A percentile compares a stretch with the other conserved stretches of the same genome.
Conservation (phyloP, 176 grass and related monocot species). For the Paspalum vaginatum region DNA sequence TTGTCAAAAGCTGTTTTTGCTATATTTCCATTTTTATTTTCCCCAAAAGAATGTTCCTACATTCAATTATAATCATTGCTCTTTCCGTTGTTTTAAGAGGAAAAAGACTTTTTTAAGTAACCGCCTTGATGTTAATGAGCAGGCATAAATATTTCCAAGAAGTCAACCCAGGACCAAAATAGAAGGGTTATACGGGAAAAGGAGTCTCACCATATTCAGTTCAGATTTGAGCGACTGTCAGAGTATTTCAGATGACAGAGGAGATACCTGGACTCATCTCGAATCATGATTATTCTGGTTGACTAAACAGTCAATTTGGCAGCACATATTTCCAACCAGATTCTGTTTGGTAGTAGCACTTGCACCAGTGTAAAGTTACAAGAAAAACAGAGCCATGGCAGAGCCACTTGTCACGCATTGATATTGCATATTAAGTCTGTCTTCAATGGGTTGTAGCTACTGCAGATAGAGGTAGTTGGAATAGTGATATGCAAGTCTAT, state of each 20-base stretch:
- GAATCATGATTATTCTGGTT: not conserved
- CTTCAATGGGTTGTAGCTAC: too few relatives aligned
- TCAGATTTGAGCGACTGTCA: constrained; percentile 35
- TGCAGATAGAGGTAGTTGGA: too few relatives aligned
- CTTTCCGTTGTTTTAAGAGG: not conserved
- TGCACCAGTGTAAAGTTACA: constrained; percentile 5
- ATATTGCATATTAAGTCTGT: not conserved
- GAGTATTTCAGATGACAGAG: not conserved
- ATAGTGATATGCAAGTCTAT: too few relatives aligned
- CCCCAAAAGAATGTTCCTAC: not conserved
- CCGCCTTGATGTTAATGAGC: constrained; percentile 42
- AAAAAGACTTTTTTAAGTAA: constrained; percentile 29
- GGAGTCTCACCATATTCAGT: not conserved
- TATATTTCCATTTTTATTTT: not conserved
- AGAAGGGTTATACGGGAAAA: constrained; percentile 35
- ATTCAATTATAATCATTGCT: not conserved
- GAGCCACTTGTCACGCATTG: not conserved
- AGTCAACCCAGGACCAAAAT: constrained; percentile 51
- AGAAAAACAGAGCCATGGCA: not conserved
- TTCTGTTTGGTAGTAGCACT: not conserved
- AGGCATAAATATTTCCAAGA: constrained; percentile 72
- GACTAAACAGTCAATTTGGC: constrained; percentile 9
- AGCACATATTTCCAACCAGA: constrained; percentile 14
- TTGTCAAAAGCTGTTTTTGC: not conserved
- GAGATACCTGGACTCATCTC: constrained; percentile 21